phyloP scores from a whole-genome alignment of 495 filamentous ascomycete genomes.

The Hyaloscypha variabilis region DNA sequence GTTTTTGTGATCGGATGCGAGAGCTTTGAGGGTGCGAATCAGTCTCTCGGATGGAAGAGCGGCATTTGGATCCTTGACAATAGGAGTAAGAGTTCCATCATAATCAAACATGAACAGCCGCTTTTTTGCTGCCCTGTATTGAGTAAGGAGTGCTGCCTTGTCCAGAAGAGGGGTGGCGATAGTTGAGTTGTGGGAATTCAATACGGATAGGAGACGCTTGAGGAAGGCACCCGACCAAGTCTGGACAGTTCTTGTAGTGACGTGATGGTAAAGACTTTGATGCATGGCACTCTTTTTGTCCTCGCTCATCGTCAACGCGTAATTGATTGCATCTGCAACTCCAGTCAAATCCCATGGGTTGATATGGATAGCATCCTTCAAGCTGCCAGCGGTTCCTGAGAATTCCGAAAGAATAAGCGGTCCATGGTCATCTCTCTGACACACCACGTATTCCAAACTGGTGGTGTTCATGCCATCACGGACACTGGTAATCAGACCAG shows the following conservation, averaged over 20 bases:
- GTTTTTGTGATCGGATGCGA: constrained; percentile 80
- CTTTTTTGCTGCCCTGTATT: constrained; percentile 69
- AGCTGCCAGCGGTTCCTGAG: constrained; percentile 86
- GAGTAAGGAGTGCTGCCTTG: constrained; percentile 63
- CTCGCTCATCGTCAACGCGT: constrained; percentile 72
- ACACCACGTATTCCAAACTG: constrained; percentile 88
- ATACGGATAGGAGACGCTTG: constrained; percentile 72
- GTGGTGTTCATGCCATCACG: constrained; percentile 98
- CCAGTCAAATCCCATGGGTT: constrained; percentile 89
- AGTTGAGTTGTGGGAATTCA: constrained; percentile 74
- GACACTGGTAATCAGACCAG: constrained; percentile 89
- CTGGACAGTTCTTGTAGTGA: constrained; percentile 80
- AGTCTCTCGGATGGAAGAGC: constrained; percentile 85
- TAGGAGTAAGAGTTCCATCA: constrained; percentile 95
- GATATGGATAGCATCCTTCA: constrained; percentile 85
- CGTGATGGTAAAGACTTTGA: constrained; percentile 74
- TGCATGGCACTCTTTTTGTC: constrained; percentile 62
- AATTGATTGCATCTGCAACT: constrained; percentile 77
- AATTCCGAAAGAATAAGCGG: constrained; percentile 95
- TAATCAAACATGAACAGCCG: constrained; percentile 98
- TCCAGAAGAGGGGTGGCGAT: constrained; percentile 81
- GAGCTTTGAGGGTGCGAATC: constrained; percentile 72
- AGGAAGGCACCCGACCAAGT: constrained; percentile 80
- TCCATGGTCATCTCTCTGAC: constrained; percentile 80
- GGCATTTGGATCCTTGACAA: constrained; percentile 84